These are phyloP conservation scores for Lentinula edodes DNA, from an alignment of 768 basidiomycete genomes.

Conservation along the genomic window DNA sequence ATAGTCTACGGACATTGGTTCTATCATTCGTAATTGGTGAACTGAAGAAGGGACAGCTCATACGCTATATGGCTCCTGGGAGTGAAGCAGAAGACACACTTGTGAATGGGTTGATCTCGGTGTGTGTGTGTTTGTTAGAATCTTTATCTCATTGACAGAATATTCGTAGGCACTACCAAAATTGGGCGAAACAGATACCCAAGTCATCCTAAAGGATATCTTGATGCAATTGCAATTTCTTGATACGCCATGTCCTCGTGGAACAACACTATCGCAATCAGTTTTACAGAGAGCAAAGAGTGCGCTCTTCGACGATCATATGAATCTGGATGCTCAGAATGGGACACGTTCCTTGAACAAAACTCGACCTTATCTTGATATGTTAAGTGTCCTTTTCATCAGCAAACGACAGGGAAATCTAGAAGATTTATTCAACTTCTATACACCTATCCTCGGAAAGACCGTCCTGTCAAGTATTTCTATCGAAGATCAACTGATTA, in stretches of 20 bases:
- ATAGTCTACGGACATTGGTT: conserved; percentile 53
- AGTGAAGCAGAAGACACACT: conserved; percentile 44
- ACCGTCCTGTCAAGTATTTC: conserved; percentile 40
- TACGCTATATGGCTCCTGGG: conserved; percentile 37
- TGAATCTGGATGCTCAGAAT: conserved; percentile 14
- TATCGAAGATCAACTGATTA: conserved; percentile 34
- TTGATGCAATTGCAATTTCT: conserved; percentile 46
- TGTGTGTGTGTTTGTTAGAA: conserved; percentile 20
- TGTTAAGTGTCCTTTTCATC: conserved; percentile 28
- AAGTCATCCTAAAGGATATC: conserved; percentile 46
- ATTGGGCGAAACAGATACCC: conserved; percentile 33
- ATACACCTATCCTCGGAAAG: conserved; percentile 37
- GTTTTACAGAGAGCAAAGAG: conserved; percentile 31
- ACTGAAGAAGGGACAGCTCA: conserved; percentile 36
- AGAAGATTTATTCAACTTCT: conserved; percentile 44
- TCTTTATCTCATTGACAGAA: conserved; percentile 5
- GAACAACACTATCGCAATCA: conserved; percentile 16
- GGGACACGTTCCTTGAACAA: conserved; percentile 27
- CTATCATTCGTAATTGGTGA: conserved; percentile 52
- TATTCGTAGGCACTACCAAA: conserved; percentile 42
- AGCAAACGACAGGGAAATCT: conserved; percentile 37
- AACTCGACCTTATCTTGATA: conserved; percentile 42
- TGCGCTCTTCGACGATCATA: conserved; percentile 23
- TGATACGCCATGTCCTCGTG: conserved; percentile 19
- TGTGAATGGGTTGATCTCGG: conserved; percentile 42